Percentiles rank a stretch among this genome's conserved stretches.
phyloP scores from a whole-genome alignment of 2,329 filamentous ascomycete species.

The Neobulgaria alba region DNA sequence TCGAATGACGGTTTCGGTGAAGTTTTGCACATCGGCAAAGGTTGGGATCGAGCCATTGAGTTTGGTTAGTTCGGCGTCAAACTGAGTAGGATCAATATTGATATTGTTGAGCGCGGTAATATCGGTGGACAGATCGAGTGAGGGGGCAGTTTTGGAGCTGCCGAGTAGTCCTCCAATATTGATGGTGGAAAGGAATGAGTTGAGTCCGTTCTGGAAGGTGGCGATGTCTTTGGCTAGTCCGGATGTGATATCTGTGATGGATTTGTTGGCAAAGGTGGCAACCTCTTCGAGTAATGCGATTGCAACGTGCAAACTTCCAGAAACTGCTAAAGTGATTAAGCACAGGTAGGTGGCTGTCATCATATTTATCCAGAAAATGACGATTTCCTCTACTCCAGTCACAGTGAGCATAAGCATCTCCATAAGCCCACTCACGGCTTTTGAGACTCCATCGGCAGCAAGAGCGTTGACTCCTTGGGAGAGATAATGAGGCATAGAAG shows the following conservation, averaged over 20 bases:
- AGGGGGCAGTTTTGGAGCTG: constrained; percentile 35
- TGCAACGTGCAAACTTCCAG: constrained; percentile 67
- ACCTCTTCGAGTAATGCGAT: constrained; percentile 53
- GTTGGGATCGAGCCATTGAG: constrained; percentile 74
- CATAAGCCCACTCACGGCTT: constrained; percentile 72
- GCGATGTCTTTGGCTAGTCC: constrained; percentile 41
- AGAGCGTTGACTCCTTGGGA: constrained; percentile 81
- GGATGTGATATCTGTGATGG: constrained; percentile 35
- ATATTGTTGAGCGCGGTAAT: constrained; percentile 62
- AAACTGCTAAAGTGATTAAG: constrained; percentile 74
- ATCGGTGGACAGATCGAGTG: constrained; percentile 55
- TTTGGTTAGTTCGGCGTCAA: constrained; percentile 60
- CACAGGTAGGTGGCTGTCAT: constrained; percentile 86
- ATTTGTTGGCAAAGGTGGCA: constrained; percentile 50
- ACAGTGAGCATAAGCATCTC: constrained; percentile 69
- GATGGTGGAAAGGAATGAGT: constrained; percentile 47
- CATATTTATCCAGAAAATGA: constrained; percentile 88
- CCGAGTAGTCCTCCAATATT: constrained; percentile 39
- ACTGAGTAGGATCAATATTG: constrained; percentile 54
- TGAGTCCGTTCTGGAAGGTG: constrained; percentile 47
- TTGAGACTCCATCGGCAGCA: constrained; percentile 70
- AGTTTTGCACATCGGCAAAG: constrained; percentile 75
- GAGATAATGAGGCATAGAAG: constrained; percentile 96
- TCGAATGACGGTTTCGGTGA: constrained; percentile 65
- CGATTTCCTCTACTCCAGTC: constrained; percentile 75